phyloP scores from a whole-genome alignment of 345 rosid species.

The Lagerstroemia speciosa region DNA sequence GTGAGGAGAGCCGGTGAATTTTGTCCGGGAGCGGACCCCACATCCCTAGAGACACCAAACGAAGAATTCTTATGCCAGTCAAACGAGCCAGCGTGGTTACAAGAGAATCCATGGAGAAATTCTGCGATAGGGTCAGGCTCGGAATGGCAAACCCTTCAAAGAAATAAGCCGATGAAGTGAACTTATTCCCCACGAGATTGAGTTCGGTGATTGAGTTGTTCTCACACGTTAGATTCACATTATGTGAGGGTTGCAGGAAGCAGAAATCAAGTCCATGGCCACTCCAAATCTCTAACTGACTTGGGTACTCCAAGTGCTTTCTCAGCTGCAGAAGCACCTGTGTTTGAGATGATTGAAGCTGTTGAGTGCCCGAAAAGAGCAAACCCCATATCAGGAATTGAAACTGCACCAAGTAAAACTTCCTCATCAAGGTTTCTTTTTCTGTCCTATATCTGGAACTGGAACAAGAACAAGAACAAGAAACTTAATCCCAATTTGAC shows the following conservation, averaged over 20 bases:
- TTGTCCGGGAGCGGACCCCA: conserved; percentile 78
- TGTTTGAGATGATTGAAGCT: conserved; percentile 63
- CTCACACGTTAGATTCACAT: conserved; percentile 52
- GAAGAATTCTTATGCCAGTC: conserved; percentile 45
- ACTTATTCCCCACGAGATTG: conserved; percentile 41
- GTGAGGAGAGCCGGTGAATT: conserved; percentile 50
- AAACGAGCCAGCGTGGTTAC: conserved; percentile 53
- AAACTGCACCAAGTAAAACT: conserved; percentile 24
- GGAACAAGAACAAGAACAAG: too few species aligned
- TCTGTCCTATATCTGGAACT: not conserved
- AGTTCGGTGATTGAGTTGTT: conserved; percentile 43
- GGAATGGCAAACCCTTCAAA: conserved; percentile 41
- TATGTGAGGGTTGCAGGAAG: conserved; percentile 30
- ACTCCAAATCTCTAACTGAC: conserved; percentile 54
- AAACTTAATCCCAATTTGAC: too few species aligned
- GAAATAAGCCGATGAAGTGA: conserved; percentile 16
- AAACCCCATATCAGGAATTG: conserved; percentile 40
- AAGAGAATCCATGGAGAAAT: conserved; percentile 64
- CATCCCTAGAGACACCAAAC: conserved; percentile 53
- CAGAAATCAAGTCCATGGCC: conserved; percentile 49
- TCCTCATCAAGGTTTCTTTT: conserved; percentile 28
- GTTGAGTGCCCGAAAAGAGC: conserved; percentile 33
- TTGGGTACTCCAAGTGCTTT: conserved; percentile 63
- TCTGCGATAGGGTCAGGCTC: conserved; percentile 40
- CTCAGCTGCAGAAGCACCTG: conserved; percentile 70